Evolutionary conservation across 371 early-diverging fungal genomes (phyloP).

Genomic region (Cokeromyces recurvatus): DNA sequence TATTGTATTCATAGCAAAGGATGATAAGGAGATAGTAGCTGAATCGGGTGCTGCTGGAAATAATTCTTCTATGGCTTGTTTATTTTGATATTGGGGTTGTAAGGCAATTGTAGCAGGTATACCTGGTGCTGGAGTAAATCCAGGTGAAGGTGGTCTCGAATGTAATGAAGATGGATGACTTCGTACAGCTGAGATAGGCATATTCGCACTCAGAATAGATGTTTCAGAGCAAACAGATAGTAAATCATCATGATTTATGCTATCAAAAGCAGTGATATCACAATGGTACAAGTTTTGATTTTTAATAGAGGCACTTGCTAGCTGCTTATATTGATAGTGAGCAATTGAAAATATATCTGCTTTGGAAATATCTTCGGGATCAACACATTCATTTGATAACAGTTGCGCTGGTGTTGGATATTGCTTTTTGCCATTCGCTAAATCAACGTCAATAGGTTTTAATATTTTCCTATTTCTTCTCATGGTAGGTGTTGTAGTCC

Average conservation of each 20-base stretch:
- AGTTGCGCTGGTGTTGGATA: too few species aligned
- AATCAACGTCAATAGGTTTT: constrained; percentile 14
- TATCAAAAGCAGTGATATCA: too few species aligned
- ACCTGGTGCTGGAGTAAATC: constrained; percentile 32
- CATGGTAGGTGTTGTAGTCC: constrained; percentile 22
- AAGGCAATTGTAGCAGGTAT: constrained; percentile 33
- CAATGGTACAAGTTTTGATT: too few species aligned
- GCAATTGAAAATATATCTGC: too few species aligned
- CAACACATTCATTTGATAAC: too few species aligned
- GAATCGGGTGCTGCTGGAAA: constrained; percentile 7
- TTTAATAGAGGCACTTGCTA: too few species aligned
- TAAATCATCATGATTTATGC: too few species aligned
- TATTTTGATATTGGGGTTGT: constrained; percentile 15
- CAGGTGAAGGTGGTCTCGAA: constrained; percentile 34
- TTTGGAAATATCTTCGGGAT: not conserved
- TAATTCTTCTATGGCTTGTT: constrained; percentile 22
- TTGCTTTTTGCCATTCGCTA: constrained; percentile 20
- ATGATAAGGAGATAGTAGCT: constrained; percentile 6
- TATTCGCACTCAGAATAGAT: constrained; percentile 16
- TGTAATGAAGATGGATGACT: constrained; percentile 19
- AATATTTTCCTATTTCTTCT: constrained; percentile 6
- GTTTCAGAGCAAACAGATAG: constrained; percentile 23
- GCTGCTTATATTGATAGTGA: too few species aligned
- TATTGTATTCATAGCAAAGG: constrained; percentile 36
- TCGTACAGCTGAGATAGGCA: constrained; percentile 19